A percentile compares a stretch with the other conserved stretches of the same genome.
These are phyloP conservation scores for Debaryomyces coudertii DNA, from an alignment of 1,139 yeast genomes.

Conservation along the genomic window DNA sequence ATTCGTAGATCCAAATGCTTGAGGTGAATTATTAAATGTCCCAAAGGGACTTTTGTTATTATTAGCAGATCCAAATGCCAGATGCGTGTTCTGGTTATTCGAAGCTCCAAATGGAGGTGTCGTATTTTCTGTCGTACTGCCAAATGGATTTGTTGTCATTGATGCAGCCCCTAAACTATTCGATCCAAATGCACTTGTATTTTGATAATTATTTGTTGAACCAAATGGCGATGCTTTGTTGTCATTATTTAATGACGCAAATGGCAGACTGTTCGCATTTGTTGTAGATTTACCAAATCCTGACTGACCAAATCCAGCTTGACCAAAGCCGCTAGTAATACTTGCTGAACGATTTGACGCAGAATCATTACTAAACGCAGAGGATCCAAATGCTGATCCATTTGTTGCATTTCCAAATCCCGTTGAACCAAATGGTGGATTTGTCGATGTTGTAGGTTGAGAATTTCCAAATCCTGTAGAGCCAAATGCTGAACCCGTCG, in stretches of 20 bases:
- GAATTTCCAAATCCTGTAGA: conserved; percentile 17
- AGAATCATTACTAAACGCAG: conserved; percentile 14
- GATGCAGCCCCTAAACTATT: conserved; percentile 9
- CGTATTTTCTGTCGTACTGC: neutral
- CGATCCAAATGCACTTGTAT: conserved; percentile 14
- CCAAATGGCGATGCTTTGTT: conserved; percentile 10
- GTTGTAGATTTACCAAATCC: conserved; percentile 14
- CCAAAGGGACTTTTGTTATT: conserved; percentile 4
- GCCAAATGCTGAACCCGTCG: conserved; percentile 7
- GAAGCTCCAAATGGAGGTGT: conserved; percentile 20
- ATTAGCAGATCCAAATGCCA: conserved; percentile 6
- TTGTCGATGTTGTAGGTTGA: neutral
- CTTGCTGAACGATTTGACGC: neutral
- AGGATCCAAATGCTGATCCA: conserved; percentile 19
- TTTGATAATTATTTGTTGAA: conserved; percentile 2
- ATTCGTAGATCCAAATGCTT: conserved; percentile 5
- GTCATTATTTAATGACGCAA: conserved; percentile 1
- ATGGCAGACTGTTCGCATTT: conserved; percentile 13
- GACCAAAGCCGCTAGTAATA: conserved; percentile 13
- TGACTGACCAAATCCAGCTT: conserved; percentile 13
- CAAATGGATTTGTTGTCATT: conserved; percentile 13
- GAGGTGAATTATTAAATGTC: conserved; percentile 2
- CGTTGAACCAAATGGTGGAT: conserved; percentile 10
- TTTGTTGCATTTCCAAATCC: conserved; percentile 16
- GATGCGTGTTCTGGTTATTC: neutral